Evolutionary conservation across 805 yeast species (phyloP), one percentile per base, ranked within the genome.

Genomic region (Teunomyces gatunensis): DNA sequence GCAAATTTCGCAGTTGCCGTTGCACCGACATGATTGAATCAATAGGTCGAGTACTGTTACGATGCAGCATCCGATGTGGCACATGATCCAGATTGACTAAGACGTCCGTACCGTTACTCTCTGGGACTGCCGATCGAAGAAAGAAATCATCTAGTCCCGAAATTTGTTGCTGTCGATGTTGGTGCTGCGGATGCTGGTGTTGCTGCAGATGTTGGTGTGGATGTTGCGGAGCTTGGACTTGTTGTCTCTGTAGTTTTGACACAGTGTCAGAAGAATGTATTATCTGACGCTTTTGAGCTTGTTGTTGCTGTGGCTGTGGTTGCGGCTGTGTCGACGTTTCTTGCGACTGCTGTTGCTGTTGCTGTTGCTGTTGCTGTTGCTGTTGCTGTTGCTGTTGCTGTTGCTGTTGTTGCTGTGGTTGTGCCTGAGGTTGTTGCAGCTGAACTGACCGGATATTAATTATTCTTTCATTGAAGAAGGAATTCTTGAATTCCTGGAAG

Each of bases 401-500:
- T 21, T 44, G 53, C 15, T 37, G 49, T 12, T 23, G 36, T 5
- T 50, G 53, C 12, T 18, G 42, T 20, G 40, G 47, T 28, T 29
- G 39, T 12, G 13, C 20, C 32, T 32, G 47, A 6, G 25, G 33
- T 13, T 39, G 28, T 21, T 46, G 39, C 41, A 44, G 50, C 36
- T 46, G 47, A 10, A 41, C 41, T n/a, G 54, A 46, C 23, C 54
- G 42, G 30, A 59, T 50, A 45, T 63, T 67, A n/a, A 68, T 63
- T 32, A 72, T 67, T 47, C 76, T 51, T 55, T 73, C 78, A 45
- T 70, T 70, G 45, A 64, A 60, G 47, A 73, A 73, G 17, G 76
- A 63, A 41, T 56, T 61, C 54, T 73, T 73, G 56, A 73, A 72
- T 48, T 73, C 75, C 49, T 71, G 76, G 55, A 71, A 73, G 10